Evolutionary conservation across 345 rosid species (phyloP), one percentile per base, ranked within the genome.

Genomic region (Euclidium syriacum): DNA sequence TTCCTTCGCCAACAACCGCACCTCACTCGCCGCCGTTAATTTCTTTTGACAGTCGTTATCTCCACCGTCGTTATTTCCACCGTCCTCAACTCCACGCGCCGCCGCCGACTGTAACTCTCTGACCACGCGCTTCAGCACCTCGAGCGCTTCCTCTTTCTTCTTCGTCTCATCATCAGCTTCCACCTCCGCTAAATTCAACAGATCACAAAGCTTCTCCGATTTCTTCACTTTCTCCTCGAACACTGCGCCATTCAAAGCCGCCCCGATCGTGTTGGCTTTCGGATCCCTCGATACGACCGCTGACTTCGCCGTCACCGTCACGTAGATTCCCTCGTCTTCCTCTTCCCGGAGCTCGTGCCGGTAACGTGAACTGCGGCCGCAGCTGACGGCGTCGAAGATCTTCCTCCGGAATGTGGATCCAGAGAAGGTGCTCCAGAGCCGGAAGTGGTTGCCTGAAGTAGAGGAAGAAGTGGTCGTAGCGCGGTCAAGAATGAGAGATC

Each of bases 171-270:
- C 72, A 7, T 84, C 95, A 27, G 71, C 62, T 75, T 91, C 96
- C 7, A 41, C 78, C 73, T 94, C 97, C 19, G 90, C 90, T 23
- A 87, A 58, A 67, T 77, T 85, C 73, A 94, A 58, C 24, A 94
- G 91, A 77, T 94, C 95, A 32, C 78, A 72, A 3, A 94, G 81
- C 81, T 85, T 94, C 82, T 87, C 91, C 27, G 96, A 89, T 64
- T 77, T 87, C 26, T 61, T 78, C 35, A 25, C 38, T 19, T 39
- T 52, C 64, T 48, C 58, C 63, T 60, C 70, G 38, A 50, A 72
- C 60, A 41, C 39, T 40, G 29, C 65, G 12, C 58, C 64, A 4
- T 69, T 73, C 33, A 75, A 69, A 10, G 68, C 77, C 24, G 66
- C 50, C 1, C 71, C 61, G 42, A 77, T 56, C 12, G 77, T 64